Conservation (phyloP, 176 grass and related monocot genomes). For the Areca catechu region DNA sequence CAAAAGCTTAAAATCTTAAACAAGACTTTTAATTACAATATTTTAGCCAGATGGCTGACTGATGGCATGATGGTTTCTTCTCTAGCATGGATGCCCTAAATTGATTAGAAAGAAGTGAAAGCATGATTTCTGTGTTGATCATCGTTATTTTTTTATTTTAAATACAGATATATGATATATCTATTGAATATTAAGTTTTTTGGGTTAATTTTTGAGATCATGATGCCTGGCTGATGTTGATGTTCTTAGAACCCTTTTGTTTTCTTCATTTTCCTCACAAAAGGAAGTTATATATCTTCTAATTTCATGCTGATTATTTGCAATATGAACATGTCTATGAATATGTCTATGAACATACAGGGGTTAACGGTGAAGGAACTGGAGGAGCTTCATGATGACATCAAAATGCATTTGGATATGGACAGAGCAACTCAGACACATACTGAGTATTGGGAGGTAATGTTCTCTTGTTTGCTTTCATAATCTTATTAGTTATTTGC, state of each 20-base stretch:
- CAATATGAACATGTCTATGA: neutral
- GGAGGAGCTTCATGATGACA: conserved; percentile 87
- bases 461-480: conserved; percentile 5
- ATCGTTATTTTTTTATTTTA: no score
- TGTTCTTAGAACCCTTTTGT: neutral
- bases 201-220: no score
- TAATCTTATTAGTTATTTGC: neutral
- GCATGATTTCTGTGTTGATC: no score
- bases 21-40: no score
- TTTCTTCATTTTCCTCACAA: neutral
- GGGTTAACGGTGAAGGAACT: conserved; percentile 85
- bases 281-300: neutral
- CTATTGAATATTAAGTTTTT: no score
- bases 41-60: no score
- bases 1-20: no score
- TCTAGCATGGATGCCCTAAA: neutral
- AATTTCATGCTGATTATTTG: conserved; percentile 2
- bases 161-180: no score
- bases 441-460: conserved; percentile 93
- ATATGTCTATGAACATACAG: no score
- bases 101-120: neutral
- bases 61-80: neutral
- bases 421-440: conserved; percentile 66
- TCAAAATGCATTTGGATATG: conserved; percentile 96
- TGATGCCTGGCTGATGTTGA: no score